Conservation (phyloP, 176 grass and related monocot genomes). For the Carex littledalei region DNA sequence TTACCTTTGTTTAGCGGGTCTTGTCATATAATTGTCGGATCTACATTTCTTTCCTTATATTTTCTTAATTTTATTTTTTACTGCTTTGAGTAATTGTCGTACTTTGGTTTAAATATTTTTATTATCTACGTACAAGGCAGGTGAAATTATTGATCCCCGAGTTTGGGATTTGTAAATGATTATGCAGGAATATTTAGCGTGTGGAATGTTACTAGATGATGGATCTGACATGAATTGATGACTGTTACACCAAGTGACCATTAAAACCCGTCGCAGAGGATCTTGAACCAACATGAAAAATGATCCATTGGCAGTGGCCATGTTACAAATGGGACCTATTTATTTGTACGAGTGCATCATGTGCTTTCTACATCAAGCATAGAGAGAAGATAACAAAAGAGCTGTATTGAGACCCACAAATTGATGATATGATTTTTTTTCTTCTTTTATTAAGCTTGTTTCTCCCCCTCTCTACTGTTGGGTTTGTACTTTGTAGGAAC, state of each 20-base stretch:
- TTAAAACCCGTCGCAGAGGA: neutral
- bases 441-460: neutral
- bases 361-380: constrained; percentile 3
- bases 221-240: neutral
- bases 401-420: neutral
- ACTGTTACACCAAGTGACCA: neutral
- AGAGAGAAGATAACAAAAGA: neutral
- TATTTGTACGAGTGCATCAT: neutral
- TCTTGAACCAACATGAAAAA: neutral
- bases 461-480: neutral
- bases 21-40: neutral
- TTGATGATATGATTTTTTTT: neutral
- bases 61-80: neutral
- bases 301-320: neutral
- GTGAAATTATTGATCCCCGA: neutral
- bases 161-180: neutral
- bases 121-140: neutral
- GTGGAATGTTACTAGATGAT: neutral
- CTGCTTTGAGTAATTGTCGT: neutral
- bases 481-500: neutral
- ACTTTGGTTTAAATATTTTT: neutral
- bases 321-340: constrained; percentile 4
- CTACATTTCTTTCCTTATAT: neutral
- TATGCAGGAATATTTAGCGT: neutral
- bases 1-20: neutral